These are phyloP conservation scores for Lachancea waltii DNA, from an alignment of 805 yeast species.

Conservation along the genomic window DNA sequence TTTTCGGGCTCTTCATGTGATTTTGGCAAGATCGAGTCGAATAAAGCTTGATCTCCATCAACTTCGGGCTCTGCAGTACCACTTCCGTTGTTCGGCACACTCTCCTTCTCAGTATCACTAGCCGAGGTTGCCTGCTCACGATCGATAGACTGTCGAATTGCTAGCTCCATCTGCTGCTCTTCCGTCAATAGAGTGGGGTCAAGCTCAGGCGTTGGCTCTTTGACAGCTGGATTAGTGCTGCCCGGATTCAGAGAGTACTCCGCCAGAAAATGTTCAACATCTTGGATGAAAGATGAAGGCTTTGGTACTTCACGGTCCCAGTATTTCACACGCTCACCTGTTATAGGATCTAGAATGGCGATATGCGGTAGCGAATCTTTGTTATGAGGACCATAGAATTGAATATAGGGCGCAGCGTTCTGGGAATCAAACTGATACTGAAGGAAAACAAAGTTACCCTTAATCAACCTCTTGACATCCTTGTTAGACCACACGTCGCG, in stretches of 20 bases:
- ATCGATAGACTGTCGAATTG: slow-evolving; percentile 60
- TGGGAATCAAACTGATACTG: slow-evolving; percentile 79
- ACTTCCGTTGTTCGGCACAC: too few species aligned
- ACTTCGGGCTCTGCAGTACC: too few species aligned
- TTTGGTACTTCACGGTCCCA: slow-evolving; percentile 69
- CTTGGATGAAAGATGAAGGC: slow-evolving; percentile 53
- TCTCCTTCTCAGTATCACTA: too few species aligned
- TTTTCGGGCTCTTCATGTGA: slow-evolving; percentile 59
- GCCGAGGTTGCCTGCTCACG: too few species aligned
- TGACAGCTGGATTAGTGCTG: slow-evolving; percentile 58
- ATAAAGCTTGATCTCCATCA: slow-evolving; percentile 37
- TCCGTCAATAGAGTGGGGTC: slow-evolving; percentile 66
- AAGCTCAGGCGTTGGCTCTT: slow-evolving; percentile 48
- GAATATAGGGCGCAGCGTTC: slow-evolving; percentile 62
- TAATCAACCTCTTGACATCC: slow-evolving; percentile 56
- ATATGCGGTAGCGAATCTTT: slow-evolving; percentile 65
- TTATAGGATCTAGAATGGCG: slow-evolving; percentile 87
- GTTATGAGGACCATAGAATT: slow-evolving; percentile 62
- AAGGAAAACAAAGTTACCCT: slow-evolving; percentile 67
- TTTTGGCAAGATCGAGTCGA: slow-evolving; percentile 44
- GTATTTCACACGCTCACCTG: slow-evolving; percentile 78
- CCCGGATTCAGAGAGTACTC: slow-evolving; percentile 59
- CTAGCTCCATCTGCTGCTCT: slow-evolving; percentile 77
- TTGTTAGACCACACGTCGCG: slow-evolving; percentile 86
- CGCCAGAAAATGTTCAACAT: slow-evolving; percentile 61